Conservation (phyloP, 2,329 filamentous ascomycete genomes). For the Chaetomiaceae sp. region DNA sequence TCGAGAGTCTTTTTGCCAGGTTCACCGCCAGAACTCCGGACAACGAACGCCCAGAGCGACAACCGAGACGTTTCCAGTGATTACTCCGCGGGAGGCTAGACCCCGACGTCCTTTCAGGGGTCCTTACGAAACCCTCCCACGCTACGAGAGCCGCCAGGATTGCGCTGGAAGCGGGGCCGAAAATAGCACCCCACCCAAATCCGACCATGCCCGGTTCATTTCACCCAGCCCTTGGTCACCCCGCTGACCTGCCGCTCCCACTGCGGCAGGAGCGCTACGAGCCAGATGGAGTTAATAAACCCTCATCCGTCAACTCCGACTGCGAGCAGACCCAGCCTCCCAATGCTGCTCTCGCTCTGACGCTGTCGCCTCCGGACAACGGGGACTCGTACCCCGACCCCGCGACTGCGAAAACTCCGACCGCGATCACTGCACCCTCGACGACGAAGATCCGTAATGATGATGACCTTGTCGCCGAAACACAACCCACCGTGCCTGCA, state of each 20-base stretch:
- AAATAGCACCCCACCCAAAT: constrained; percentile 20
- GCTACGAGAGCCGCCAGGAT: not conserved
- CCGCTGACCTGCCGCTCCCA: constrained; percentile 20
- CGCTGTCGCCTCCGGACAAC: constrained; percentile 20
- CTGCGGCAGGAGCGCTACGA: constrained; percentile 14
- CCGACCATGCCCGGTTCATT: constrained; percentile 38
- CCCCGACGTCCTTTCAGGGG: not conserved
- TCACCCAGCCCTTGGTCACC: constrained; percentile 45
- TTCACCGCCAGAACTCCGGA: not conserved
- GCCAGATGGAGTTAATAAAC: constrained; percentile 28
- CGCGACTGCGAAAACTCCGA: not conserved
- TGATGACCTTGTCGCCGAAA: constrained; percentile 9
- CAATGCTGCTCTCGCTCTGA: constrained; percentile 22
- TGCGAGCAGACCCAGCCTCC: constrained; percentile 27
- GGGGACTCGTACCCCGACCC: not conserved
- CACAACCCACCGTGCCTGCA: constrained; percentile 9
- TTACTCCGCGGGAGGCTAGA: not conserved
- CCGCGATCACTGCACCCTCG: not conserved
- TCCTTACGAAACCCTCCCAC: not conserved
- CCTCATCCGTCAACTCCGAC: constrained; percentile 26
- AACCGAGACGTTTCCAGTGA: not conserved
- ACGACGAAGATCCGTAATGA: constrained; percentile 16
- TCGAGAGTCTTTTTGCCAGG: too few species aligned
- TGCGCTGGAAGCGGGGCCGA: constrained; percentile 8
- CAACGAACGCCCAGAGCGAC: not conserved